Percentiles rank a stretch among this genome's conserved stretches.
Evolutionary conservation across 495 filamentous ascomycete species (phyloP).

Genomic region (Staphylotrichum tortipilum): DNA sequence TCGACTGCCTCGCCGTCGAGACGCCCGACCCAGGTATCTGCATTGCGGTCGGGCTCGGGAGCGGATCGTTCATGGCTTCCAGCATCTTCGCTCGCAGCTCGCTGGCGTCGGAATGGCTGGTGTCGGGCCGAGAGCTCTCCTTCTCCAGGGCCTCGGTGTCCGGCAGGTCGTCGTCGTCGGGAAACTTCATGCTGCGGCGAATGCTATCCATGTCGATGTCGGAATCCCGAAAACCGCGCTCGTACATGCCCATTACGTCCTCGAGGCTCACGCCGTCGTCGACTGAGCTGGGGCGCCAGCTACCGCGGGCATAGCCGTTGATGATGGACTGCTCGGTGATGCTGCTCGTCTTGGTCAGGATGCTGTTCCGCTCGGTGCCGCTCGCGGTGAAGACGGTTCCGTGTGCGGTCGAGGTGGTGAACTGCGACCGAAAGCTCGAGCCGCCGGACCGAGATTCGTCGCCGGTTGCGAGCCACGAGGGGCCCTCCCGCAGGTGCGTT

Average conservation of each 20-base stretch:
- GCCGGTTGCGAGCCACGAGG: constrained; percentile 30
- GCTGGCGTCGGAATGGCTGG: constrained; percentile 27
- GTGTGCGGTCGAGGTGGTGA: constrained; percentile 58
- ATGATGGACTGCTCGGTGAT: constrained; percentile 50
- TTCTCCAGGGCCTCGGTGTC: constrained; percentile 12
- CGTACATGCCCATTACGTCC: constrained; percentile 90
- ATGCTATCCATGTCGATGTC: constrained; percentile 32
- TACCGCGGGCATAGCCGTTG: constrained; percentile 36
- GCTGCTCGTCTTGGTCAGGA: constrained; percentile 71
- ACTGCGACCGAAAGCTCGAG: constrained; percentile 63
- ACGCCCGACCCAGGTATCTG: constrained; percentile 14
- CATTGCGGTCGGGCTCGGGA: constrained; percentile 22
- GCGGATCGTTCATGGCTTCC: constrained; percentile 37
- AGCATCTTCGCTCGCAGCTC: constrained; percentile 30
- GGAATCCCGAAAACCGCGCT: constrained; percentile 66
- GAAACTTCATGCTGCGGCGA: constrained; percentile 23
- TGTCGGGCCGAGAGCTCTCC: constrained; percentile 19
- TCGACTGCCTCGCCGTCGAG: constrained; percentile 31
- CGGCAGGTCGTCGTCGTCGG: constrained; percentile 26
- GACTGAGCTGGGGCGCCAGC: constrained; percentile 40
- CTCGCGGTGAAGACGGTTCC: constrained; percentile 62
- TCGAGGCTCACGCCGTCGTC: constrained; percentile 78
- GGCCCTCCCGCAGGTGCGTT: constrained; percentile 27
- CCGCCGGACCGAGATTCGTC: constrained; percentile 58
- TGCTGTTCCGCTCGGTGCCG: constrained; percentile 76